phyloP scores from a whole-genome alignment of 2,329 filamentous ascomycete genomes.

The Colletotrichum orchidophilum region DNA sequence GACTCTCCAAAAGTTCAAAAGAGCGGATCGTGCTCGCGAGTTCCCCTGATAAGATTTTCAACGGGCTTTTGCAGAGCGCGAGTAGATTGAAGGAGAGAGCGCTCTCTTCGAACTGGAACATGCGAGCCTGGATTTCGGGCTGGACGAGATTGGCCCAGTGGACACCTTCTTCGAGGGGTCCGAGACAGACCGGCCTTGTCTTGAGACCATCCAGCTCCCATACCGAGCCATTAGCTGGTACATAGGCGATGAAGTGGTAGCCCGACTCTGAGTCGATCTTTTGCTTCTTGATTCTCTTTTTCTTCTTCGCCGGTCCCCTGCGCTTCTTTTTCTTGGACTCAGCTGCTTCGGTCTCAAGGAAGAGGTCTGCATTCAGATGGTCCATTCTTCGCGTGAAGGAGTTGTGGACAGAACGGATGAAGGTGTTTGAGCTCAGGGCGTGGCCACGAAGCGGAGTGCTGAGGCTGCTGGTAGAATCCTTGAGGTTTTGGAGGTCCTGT shows the following conservation, averaged over 20 bases:
- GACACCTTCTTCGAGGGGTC: conserved; percentile 45
- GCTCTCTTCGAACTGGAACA: conserved; percentile 71
- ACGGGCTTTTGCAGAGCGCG: conserved; percentile 75
- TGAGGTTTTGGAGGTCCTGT: conserved; percentile 76
- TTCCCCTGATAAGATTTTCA: conserved; percentile 57
- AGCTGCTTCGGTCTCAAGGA: conserved; percentile 66
- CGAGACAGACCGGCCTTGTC: conserved; percentile 72
- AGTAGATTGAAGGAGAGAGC: conserved; percentile 81
- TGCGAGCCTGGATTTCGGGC: conserved; percentile 72
- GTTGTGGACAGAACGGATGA: conserved; percentile 86
- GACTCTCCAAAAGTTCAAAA: conserved; percentile 48
- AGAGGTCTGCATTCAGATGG: conserved; percentile 76
- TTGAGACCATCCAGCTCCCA: conserved; percentile 93
- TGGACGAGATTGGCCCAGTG: conserved; percentile 76
- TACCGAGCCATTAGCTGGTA: conserved; percentile 76
- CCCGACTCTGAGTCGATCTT: conserved; percentile 66
- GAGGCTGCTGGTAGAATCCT: conserved; percentile 73
- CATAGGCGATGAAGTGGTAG: conserved; percentile 91
- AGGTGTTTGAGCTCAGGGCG: conserved; percentile 76
- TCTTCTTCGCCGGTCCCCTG: conserved; percentile 49
- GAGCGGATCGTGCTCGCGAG: conserved; percentile 55
- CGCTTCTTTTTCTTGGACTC: conserved; percentile 46
- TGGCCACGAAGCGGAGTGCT: conserved; percentile 80
- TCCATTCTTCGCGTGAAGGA: conserved; percentile 85
- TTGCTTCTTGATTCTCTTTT: conserved; percentile 49